Evolutionary conservation across 176 grass and related monocot genomes (phyloP), one percentile per base, ranked within the genome.

Genomic region (Oryza meyeriana): DNA sequence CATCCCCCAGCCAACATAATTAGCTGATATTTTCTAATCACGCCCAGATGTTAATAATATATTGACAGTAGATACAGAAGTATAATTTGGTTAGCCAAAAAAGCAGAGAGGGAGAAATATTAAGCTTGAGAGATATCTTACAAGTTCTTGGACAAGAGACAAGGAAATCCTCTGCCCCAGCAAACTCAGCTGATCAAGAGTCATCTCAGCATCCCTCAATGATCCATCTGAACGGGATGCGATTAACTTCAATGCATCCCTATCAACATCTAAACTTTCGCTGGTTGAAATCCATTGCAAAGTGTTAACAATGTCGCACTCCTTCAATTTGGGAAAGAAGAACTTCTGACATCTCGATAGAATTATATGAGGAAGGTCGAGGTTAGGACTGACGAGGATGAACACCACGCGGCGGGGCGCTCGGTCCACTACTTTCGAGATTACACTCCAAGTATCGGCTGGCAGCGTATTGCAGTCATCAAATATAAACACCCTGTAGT

Each of bases 141-240:
- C 96, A 58, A 99, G 87, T 84, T 99, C 96, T 86, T 99, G 96
- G 72, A 99, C 93, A 81, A 95, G 86, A 85, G 96, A 82, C 66
- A 93, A 59, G 50, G 92, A 91, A 64, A 99, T 93, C 86, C 85
- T 95, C 71, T 95, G 93, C 40, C 96, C 96, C 44, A 99, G 78
- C 84, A 99, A 89, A 85, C 96, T 89, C 36, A 99, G 78, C 59
- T 99, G 96, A 76, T 99, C 96, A 68, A 99, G 85, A 83, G 87
- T 95, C 96, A 99, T 99, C 91, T 88, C 90, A 22, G 90, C 96
- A 83, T 99, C 96, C 75, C 96, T 93, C 69, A 99, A 83, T 13
- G 96, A 99, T 69, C 96, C 96, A 78, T 94, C 86, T 18, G 93
- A 95, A 71, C 85, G 85, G 52, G 87, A 91, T 47, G 96, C 87